Conservation (phyloP, 2,329 filamentous ascomycete species). For the Pseudocercospora fuligena region DNA sequence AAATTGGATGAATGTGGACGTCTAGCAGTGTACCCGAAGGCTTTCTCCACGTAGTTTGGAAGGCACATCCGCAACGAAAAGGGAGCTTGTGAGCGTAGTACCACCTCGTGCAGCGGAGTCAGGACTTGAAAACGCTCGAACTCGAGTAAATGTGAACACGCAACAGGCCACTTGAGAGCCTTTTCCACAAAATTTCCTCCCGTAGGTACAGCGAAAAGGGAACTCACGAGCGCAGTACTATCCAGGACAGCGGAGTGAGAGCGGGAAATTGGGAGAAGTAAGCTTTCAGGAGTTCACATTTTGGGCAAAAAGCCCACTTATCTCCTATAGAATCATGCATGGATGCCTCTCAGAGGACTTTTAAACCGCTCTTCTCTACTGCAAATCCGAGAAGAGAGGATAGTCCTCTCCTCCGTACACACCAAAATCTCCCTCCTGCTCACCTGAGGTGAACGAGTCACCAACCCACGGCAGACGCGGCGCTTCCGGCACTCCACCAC, state of each 20-base stretch:
- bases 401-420: neutral
- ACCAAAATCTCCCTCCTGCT: neutral
- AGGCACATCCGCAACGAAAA: neutral
- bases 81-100: neutral
- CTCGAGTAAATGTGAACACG: neutral
- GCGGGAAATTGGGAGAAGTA: neutral
- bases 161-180: no score
- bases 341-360: neutral
- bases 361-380: neutral
- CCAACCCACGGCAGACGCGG: neutral
- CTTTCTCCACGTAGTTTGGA: no score
- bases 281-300: slow-evolving; percentile 3
- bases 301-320: neutral
- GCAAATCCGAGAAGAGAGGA: neutral
- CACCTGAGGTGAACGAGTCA: neutral
- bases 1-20: no score
- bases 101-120: neutral
- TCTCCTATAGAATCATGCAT: neutral
- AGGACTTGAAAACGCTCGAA: neutral
- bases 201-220: neutral
- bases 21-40: no score
- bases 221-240: neutral
- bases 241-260: neutral
- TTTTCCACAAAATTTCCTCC: no score
- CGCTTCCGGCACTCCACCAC: neutral